Base-by-base conservation (phyloP, 495 filamentous ascomycete species). In the Evernia prunastri region DNA sequence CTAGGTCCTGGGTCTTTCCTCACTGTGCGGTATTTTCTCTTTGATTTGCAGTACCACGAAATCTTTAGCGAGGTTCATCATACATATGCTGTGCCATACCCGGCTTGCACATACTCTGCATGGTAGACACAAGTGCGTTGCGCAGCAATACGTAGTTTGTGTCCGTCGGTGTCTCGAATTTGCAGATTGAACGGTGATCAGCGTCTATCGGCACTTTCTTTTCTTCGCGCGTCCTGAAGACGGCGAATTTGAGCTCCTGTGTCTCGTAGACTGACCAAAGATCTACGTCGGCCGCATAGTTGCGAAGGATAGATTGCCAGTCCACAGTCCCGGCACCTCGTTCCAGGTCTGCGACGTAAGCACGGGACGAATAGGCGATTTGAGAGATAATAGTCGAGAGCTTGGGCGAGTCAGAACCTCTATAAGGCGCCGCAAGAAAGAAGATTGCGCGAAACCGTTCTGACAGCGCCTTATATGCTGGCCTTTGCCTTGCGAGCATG, bases 381-480 rank as follows among this genome's bases (percentile, higher is more conserved):
- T 54, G 33, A 23, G 81, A 64, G 42, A 81, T 73, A 45, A 72
- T 74, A 4, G 74, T 73, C 23, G 83, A 68, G 0, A 74, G 58
- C 35, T 71, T 58, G 3, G 80, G 81, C 39, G 53, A 59, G 56
- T 81, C 73, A 10, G 80, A 78, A 11, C 81, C 82, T 47, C 76
- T 67, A 63, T 83, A 81, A 3, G 81, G 81, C 5, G 81, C 83
- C 0, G 72, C 79, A 20, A 84, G 67, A 69, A 84, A 84, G 66
- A 74, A 77, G 3, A 83, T 75, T 2, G 75, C 71, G 23, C 76
- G 73, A 18, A 82, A 47, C n/a, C 78, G 71, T 25, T 59, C 54
- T 2, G 66, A 66, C 33, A 84, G 3, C 11, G 68, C 62, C 10
- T 68, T 58, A 18, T 68, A 74, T 4, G 60, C 61, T 31, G 67